Evolutionary conservation across 768 basidiomycete species (phyloP), one percentile per base, ranked within the genome.

Genomic region (Stropharia rugosoannulata): DNA sequence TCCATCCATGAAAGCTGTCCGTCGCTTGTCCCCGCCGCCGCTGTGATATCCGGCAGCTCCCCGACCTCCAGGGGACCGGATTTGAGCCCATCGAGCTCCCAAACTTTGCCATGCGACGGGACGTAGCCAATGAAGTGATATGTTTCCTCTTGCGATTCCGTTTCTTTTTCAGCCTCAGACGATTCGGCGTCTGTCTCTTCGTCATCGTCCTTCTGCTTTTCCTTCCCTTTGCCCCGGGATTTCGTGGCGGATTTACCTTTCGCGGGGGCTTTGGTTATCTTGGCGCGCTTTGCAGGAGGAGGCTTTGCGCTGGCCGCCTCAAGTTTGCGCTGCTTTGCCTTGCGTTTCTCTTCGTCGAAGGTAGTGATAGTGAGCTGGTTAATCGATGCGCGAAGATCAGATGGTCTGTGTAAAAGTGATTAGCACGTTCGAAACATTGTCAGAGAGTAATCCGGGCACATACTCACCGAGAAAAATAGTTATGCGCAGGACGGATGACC

Each of bases 121-220:
- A 86, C 81, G 61, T 85, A 87, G 9, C 82, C 83, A 56, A 86
- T 84, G 70, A 83, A 87, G 62, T 87, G 85, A 67, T 80, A 87
- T 0, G 72, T 72, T 48, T 84, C 84, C 39, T 79, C 76, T 15
- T 63, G 64, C 7, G 29, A 32, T 8, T 73, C 73, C 1, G 64
- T 70, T 1, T 68, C 64, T 16, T 64, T 62, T 3, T 57, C 53
- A 5, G 67, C 64, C 10, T 61, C 59, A 16, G 62, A 55, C 18
- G 66, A 35, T 4, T 56, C 51, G 19, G 51, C 42, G 18, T 55
- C 59, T 10, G 49, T 51, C 2, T 59, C 56, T 37, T 80, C 80
- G 25, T 74, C 73, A 4, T 58, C 60, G 5, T 75, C 73, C 8
- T 66, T 70, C 3, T 67, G 61, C 41, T 59, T 56, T 19, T 52